Evolutionary conservation across 2,329 filamentous ascomycete genomes (phyloP).

Genomic region (Fusarium ambrosium): DNA sequence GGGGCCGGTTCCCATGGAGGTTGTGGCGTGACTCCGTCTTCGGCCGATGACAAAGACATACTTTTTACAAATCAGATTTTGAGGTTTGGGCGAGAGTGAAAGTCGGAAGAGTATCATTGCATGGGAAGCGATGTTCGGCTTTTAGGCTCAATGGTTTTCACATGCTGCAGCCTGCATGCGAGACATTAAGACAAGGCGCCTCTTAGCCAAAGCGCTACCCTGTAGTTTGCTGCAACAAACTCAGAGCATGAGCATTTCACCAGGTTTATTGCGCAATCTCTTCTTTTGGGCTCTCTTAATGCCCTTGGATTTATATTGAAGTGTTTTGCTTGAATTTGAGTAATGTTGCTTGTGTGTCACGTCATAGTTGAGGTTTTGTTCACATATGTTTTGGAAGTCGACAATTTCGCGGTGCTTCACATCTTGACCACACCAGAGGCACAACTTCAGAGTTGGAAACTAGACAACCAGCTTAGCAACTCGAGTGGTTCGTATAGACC

Average conservation of each 20-base stretch:
- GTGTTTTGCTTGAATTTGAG: background rate
- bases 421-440: background rate
- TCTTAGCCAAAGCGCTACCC: background rate
- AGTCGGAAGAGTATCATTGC: background rate
- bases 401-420: background rate
- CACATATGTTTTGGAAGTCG: background rate
- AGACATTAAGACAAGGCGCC: background rate
- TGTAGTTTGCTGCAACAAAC: background rate
- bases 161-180: background rate
- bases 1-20: slow-evolving; percentile 17
- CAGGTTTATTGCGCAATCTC: background rate
- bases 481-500: background rate
- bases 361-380: background rate
- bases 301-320: background rate
- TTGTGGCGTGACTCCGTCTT: slow-evolving; percentile 38
- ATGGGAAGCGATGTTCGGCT: background rate
- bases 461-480: background rate
- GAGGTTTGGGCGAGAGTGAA: background rate
- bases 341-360: background rate
- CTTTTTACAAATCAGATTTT: background rate
- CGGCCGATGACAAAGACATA: slow-evolving; percentile 20
- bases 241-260: background rate
- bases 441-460: background rate
- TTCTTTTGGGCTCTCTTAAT: background rate
- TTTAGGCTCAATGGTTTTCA: background rate